Evolutionary conservation across 2,329 filamentous ascomycete species (phyloP), one percentile per base, ranked within the genome.

Genomic region (Coleophoma cylindrospora): DNA sequence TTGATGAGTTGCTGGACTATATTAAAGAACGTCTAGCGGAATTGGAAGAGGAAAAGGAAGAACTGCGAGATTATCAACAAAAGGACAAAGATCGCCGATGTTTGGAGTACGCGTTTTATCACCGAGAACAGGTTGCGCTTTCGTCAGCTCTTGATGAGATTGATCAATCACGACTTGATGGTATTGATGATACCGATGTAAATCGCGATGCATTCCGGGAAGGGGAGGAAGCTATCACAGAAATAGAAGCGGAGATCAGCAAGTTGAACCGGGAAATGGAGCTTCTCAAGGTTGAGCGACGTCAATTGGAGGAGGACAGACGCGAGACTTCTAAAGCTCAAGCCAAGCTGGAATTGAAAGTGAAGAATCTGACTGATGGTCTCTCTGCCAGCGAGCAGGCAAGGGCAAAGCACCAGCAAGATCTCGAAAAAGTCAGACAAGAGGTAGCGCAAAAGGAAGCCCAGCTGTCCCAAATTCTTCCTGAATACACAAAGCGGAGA

Each of bases 1-100:
- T 97, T 53, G 94, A 99, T 65, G 91, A 95, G 64, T 76, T 95
- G 12, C 79, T 99, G 12, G 84, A 87, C 48, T 95, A 94, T 63
- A 96, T 99, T 69, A 91, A 94, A 62, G 89, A 95, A 62, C 84
- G 94, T 48, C 75, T 99, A 48, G 78, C 75, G 37, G 94, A 99
- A 68, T 76, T 99, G 0, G 94, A 99, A 68, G 91, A 96, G 66
- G 94, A 99, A 69, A 97, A 97, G 68, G 91, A 96, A 63, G 95
- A 99, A 68, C 76, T 99, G 37, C 84, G 91, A 43, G 91, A 86
- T 8, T 99, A 91, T 65, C 94, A 97, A 68, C 91, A 96, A 53
- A 96, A 95, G 66, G 94, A 99, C 61, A 84, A 88, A 51, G 91
- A 99, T 68, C 83, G 91, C 52, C 80, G 91, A 57, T 96, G 91